Base-by-base conservation (phyloP, 768 basidiomycete species). In the Agrocybe praecox region DNA sequence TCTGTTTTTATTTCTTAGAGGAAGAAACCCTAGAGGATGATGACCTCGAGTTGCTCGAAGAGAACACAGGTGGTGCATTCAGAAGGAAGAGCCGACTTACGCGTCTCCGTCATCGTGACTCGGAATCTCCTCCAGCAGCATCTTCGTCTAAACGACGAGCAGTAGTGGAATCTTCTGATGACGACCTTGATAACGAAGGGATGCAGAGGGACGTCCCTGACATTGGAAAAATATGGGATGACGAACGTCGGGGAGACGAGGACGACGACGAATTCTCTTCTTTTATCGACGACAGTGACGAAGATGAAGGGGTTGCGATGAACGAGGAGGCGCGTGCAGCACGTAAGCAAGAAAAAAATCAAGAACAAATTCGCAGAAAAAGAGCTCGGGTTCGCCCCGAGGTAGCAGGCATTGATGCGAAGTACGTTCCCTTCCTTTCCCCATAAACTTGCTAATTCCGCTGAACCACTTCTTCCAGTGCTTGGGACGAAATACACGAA, bases 401-500 rank as follows among this genome's bases (percentile, higher is more conserved):
- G 68, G 77, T 87, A 62, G 84, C 83, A 58, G 95, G 87, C 54
- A 93, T 92, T 62, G 92, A 92, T 65, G 88, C 89, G 43, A 88
- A 81, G 94, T 92, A 69, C 74, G 91, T 81, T 36, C 48, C 49
- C 21, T 40, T 40, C 46, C 49, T 23, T 36, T 43, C 43, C 46
- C 17, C 26, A 42, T n/a, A 34, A 23, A 34, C 45, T 50, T 53
- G 24, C 17, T 51, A 26, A 22, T 45, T 29, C 57, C 53, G 57
- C 66, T 53, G 21, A 32, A 62, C 55, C 62, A 32, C n/a, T 44
- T 6, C 55, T 59, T 59, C 2, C 62, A 96, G 94, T 65, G 89
- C 94, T 23, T 97, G 94, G 94, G 89, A 92, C 46, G 97, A 98
- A 73, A 90, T 98, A 23, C 89, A 91, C 59, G 96, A 94, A 56